Evolutionary conservation across 2,329 filamentous ascomycete genomes (phyloP), one percentile per base, ranked within the genome.

Genomic region (Aspergillus ustus): DNA sequence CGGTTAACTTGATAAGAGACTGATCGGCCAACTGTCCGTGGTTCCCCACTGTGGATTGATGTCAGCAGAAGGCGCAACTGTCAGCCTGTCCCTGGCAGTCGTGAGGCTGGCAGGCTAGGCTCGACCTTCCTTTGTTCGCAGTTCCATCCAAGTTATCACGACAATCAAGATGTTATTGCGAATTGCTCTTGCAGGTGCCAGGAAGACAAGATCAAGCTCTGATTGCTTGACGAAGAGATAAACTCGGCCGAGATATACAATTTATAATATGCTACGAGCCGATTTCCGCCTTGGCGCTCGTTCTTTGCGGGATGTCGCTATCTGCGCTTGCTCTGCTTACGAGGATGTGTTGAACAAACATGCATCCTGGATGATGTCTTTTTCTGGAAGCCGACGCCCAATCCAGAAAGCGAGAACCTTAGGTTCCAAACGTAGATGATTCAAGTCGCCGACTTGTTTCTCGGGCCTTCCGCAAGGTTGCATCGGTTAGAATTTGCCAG

Each of bases 1-100:
- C 54, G 54, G 44, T 57, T 57, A 57, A 57, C 54, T 51, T 57
- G 54, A 57, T 50, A 57, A 57, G 54, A 51, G 45, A 57, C 45
- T 57, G 54, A 57, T 57, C 54, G 54, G 54, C 54, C 46, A 57
- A 51, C 54, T 43, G 45, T 51, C 54, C 34, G 45, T 40, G 31
- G 31, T 20, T 51, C 45, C 45, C 45, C 54, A 50, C 54, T 50
- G 54, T 57, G 54, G 54, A 51, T 44, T 45, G 20, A 6, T 57
- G 54, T 57, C 45, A 57, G 29, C 45, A 19, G 45, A 57, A 50
- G 54, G 54, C 54, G 52, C 28, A 29, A 51, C 34, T 52, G 29
- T 51, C 31, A 57, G 54, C 53, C 53, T 56, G 53, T 31, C 29
- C 44, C 53, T 55, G 52, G 31, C 9, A 37, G 9, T 37, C 31